Conservation (phyloP, 352 stramenopile species). For the Phytopythium helicoides region DNA sequence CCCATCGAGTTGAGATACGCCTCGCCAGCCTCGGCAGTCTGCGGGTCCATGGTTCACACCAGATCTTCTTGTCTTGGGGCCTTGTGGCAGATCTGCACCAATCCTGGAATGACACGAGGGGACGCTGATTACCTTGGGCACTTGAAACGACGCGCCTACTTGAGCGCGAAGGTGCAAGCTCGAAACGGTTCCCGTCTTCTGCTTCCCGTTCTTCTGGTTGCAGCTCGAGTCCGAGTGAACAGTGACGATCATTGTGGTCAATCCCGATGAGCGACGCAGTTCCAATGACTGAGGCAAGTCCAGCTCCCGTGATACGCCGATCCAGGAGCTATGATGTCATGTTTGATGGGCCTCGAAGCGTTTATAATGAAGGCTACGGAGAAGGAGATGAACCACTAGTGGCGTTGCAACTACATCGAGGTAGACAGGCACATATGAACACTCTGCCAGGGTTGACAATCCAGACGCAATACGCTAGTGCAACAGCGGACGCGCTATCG, state of each 20-base stretch:
- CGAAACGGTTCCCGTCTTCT: slow-evolving; percentile 2
- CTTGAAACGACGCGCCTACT: slow-evolving; percentile 10
- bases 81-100: no score
- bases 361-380: background rate
- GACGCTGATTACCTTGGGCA: background rate
- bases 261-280: background rate
- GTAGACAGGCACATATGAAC: slow-evolving; percentile 1
- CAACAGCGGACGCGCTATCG: slow-evolving; percentile 38
- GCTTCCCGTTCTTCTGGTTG: background rate
- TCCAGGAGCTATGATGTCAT: slow-evolving; percentile 42
- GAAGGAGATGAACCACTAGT: background rate
- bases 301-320: slow-evolving; percentile 24
- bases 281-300: background rate
- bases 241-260: background rate
- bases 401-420: background rate
- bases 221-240: background rate
- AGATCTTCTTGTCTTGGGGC: no score
- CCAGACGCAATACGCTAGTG: slow-evolving; percentile 25
- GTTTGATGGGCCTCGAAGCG: background rate
- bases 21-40: slow-evolving; percentile 78
- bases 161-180: background rate
- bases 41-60: slow-evolving; percentile 43
- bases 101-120: no score
- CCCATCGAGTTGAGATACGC: slow-evolving; percentile 87
- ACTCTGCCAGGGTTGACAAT: slow-evolving; percentile 19